Base-by-base conservation (phyloP, 1,284 basidiomycete genomes). In the Ceratobasidium sp. region DNA sequence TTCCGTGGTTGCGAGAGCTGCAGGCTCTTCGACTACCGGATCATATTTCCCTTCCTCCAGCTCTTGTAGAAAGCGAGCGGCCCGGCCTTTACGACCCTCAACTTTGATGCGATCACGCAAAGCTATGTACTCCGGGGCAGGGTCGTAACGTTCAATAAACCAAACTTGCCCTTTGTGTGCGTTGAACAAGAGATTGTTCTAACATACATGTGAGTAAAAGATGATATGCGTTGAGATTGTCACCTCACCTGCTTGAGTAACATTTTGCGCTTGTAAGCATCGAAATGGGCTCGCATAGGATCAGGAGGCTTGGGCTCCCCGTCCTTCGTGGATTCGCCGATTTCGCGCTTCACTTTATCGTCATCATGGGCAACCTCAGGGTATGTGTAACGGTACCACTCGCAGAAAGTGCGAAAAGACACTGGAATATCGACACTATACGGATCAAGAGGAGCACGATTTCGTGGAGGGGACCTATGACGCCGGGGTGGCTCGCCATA, bases 81-180 rank as follows among this genome's bases (percentile, higher is more conserved):
- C 85, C 80, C 91, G 89, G 35, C 92, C 92, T 82, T 89, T 91
- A 90, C 95, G 94, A 7, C 94, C 96, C 81, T 93, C 91, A 83
- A 90, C 92, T 84, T 93, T 90, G 78, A 96, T 89, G 81, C 94
- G 89, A 79, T 87, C 88, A 81, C 96, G 91, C 82, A 96, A 86
- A 62, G 88, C 87, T 73, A 88, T 88, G 82, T 88, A 89, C 81
- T 94, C 93, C 66, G 90, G 86, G 27, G 90, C 84, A 73, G 92
- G 92, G 77, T 94, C 94, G 86, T 98, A 98, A 84, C 95, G 95
- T 87, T 98, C 96, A 79, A 91, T 90, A 87, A 97, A 98, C 96
- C 96, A 98, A 10, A 94, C 92, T 27, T 94, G 94, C 83, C 93
- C 93, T 85, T 92, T 90, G 86, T 97, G 96, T 83, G 95, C 93